Base-by-base conservation (phyloP, 2,329 filamentous ascomycete species). In the Epichloe coenophiala region DNA sequence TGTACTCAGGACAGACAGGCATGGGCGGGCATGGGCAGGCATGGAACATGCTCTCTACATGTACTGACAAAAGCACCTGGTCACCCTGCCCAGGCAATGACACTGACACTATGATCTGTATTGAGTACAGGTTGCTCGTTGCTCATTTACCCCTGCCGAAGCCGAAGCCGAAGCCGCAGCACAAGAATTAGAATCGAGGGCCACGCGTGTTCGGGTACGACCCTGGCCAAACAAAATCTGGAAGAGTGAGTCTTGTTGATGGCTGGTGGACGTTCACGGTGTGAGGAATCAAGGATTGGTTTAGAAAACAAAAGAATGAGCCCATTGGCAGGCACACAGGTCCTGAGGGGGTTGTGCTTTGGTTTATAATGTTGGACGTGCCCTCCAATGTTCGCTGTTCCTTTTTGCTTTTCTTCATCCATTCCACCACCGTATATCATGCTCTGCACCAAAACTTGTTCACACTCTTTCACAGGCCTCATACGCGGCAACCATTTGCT, bases 301-400 rank as follows among this genome's bases (percentile, higher is more conserved):
- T 11, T n/a, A 21, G 47, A 38, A 45, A 41, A 23, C 40, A 49
- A 47, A 39, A 45, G 31, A 47, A n/a, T 33, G 36, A 31, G 33
- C 36, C 23, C 44, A 45, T 47, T 51, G 51, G 42, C 27, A 47
- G 51, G 48, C 35, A 45, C 46, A 48, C 47, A 48, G 33, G 23
- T 45, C 45, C 40, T 12, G 47, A 21, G 21, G 27, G 37, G 21
- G 40, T 27, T 44, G n/a, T 47, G 19, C n/a, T 38, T 37, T 52
- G 44, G 45, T 49, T 56, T 53, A 57, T 56, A 57, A 52, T 49
- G 51, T 53, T 48, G 54, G 51, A 51, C 54, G 55, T 54, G 38
- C 40, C 54, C 52, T 50, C 54, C 52, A 45, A 47, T 43, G 40
- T 47, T 47, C 31, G 7, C 23, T 46, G 47, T 48, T 43, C 43